Evolutionary conservation across 1,284 basidiomycete species (phyloP).

Genomic region (Inonotus hispidus): DNA sequence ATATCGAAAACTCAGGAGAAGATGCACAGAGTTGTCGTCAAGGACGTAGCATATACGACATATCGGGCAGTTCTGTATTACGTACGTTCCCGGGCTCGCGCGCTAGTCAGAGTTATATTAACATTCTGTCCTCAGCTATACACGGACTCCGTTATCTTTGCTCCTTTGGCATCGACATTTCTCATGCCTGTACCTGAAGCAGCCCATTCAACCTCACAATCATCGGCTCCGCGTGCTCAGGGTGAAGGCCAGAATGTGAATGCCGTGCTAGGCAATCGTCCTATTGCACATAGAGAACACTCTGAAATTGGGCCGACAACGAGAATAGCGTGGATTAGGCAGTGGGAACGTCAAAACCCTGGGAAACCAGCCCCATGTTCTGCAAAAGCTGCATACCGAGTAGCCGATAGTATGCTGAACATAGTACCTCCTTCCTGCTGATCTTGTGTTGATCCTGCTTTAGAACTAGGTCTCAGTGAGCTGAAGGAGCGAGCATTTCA

Average conservation of each 20-base stretch:
- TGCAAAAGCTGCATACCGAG: conserved; percentile 82
- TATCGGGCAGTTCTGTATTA: conserved; percentile 84
- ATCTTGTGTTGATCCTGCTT: background rate
- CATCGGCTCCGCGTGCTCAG: conserved; percentile 27
- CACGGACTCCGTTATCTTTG: conserved; percentile 80
- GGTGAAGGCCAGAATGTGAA: conserved; percentile 34
- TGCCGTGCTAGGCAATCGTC: conserved; percentile 18
- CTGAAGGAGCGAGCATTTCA: conserved; percentile 66
- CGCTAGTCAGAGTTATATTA: conserved; percentile 8
- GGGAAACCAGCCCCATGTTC: conserved; percentile 73
- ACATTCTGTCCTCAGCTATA: conserved; percentile 55
- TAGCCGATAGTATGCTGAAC: conserved; percentile 68
- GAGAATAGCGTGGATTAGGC: conserved; percentile 58
- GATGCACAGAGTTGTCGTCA: conserved; percentile 53
- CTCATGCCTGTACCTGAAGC: conserved; percentile 24
- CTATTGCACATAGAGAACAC: conserved; percentile 21
- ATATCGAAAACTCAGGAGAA: conserved; percentile 37
- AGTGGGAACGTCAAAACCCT: conserved; percentile 55
- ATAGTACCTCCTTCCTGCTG: background rate
- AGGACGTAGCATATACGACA: conserved; percentile 77
- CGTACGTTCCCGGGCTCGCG: conserved; percentile 37
- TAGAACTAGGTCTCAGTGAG: conserved; percentile 65
- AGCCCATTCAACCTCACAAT: conserved; percentile 27
- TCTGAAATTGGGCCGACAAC: conserved; percentile 30
- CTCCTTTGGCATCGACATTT: conserved; percentile 75